Conservation (phyloP, 2,329 filamentous ascomycete genomes). For the Rhinocladiella similis region DNA sequence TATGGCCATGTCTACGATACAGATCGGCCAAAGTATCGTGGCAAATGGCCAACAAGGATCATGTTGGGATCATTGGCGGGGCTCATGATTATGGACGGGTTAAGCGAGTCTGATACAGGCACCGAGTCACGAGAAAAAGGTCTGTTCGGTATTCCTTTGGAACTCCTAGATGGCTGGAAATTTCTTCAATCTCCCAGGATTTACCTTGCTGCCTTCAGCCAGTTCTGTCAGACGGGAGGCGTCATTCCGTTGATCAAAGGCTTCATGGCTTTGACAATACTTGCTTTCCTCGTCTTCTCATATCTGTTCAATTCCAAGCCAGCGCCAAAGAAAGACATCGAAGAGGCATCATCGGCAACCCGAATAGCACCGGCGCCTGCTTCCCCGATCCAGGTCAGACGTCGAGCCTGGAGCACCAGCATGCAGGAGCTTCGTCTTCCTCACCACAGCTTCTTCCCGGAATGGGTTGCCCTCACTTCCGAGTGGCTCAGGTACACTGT, state of each 20-base stretch:
- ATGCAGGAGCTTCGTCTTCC: slow-evolving; percentile 93
- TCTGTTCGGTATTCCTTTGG: slow-evolving; percentile 64
- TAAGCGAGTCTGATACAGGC: slow-evolving; percentile 66
- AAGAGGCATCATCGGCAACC: slow-evolving; percentile 33
- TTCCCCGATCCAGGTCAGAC: slow-evolving; percentile 80
- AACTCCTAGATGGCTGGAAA: slow-evolving; percentile 54
- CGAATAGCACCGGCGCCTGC: slow-evolving; percentile 62
- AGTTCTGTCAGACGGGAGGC: slow-evolving; percentile 29
- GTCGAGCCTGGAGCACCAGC: slow-evolving; percentile 88
- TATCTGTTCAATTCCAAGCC: slow-evolving; percentile 59
- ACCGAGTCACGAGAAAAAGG: slow-evolving; percentile 66
- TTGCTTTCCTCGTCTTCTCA: slow-evolving; percentile 57
- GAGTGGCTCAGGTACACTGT: slow-evolving; percentile 82
- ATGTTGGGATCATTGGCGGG: slow-evolving; percentile 92
- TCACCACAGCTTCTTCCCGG: slow-evolving; percentile 79
- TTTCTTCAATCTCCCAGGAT: slow-evolving; percentile 29
- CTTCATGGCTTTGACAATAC: slow-evolving; percentile 32
- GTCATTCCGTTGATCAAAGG: slow-evolving; percentile 31
- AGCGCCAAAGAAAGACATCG: slow-evolving; percentile 48
- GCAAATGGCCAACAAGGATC: slow-evolving; percentile 66
- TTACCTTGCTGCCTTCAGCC: slow-evolving; percentile 27
- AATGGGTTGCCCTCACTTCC: slow-evolving; percentile 74
- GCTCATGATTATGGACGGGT: slow-evolving; percentile 85
- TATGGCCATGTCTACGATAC: slow-evolving; percentile 35
- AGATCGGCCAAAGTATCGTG: slow-evolving; percentile 47